Evolutionary conservation across 495 filamentous ascomycete genomes (phyloP), one percentile per base, ranked within the genome.

Genomic region (Podospora pseudopauciseta): DNA sequence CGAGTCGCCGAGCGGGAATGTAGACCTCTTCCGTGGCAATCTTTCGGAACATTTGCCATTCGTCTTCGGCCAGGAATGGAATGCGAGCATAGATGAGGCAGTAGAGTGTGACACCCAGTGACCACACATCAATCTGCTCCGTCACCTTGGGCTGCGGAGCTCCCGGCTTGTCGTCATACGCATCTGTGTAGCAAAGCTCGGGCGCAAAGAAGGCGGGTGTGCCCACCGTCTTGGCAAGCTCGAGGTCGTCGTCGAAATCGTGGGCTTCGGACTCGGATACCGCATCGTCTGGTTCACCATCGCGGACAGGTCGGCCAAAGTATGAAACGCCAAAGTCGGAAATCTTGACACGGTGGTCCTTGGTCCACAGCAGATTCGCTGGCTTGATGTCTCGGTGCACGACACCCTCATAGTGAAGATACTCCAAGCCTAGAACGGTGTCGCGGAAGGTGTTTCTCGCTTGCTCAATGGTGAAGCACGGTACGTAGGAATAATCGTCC

Each of bases 301-400:
- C 86, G 65, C 91, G 82, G 67, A 93, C 89, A 0, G 92, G 91
- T 63, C 91, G 87, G 23, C 95, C 96, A 58, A 98, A 89, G 77
- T 97, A 99, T 0, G 95, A 98, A 4, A 99, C 95, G 32, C 95
- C 95, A 80, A 99, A 99, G 75, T 99, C 95, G n/a, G 95, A 98
- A 60, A 99, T 99, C 82, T 98, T 99, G 70, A 97, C 91, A 15
- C 90, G 88, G 73, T 93, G 87, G 71, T 93, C 90, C 66, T 84
- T 86, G 5, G 93, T 96, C 80, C 93, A 91, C 7, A 99, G 84
- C 5, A 99, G 84, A 77, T 99, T 99, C n/a, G 94, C 93, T 0
- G 95, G 95, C 77, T 99, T 99, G 81, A 99, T 99, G 76, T 99
- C 95, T 34, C 95, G 91, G 75, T 99, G 95, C 57, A 98, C 93